Conservation (phyloP, 208 protist species). For the Naegleria gruberi region DNA sequence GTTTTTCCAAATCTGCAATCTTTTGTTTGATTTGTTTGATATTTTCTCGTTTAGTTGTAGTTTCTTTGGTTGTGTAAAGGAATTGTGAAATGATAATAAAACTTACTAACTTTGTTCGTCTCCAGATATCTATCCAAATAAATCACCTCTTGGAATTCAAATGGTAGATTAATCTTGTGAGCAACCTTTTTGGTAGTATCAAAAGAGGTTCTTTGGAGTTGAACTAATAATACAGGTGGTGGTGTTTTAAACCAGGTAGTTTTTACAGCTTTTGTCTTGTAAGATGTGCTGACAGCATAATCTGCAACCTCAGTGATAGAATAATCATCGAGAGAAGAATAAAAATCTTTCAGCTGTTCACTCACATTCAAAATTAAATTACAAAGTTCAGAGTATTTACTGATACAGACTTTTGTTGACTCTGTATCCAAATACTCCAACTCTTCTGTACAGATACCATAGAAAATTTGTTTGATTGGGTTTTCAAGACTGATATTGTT, state of each 20-base stretch:
- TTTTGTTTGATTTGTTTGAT: not conserved
- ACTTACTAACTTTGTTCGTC: not conserved
- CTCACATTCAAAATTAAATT: constrained; percentile 13
- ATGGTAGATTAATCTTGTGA: not conserved
- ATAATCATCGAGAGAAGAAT: not conserved
- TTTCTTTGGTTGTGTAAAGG: no score
- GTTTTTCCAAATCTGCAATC: not conserved
- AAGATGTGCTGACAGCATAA: not conserved
- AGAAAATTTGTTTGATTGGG: not conserved
- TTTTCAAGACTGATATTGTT: not conserved
- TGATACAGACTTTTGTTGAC: not conserved
- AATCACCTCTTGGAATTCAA: not conserved
- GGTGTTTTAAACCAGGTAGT: not conserved
- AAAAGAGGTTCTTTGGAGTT: not conserved
- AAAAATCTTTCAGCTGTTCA: not conserved
- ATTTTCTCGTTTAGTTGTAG: not conserved
- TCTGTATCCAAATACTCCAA: not conserved
- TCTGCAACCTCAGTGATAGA: not conserved
- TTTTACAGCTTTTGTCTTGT: not conserved
- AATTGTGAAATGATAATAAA: not conserved
- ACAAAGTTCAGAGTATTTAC: not conserved
- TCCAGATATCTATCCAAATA: not conserved
- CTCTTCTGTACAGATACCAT: not conserved
- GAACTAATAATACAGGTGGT: not conserved
- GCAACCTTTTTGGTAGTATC: not conserved